Evolutionary conservation across 768 basidiomycete genomes (phyloP), one percentile per base, ranked within the genome.

Genomic region (Filobasidium floriforme): DNA sequence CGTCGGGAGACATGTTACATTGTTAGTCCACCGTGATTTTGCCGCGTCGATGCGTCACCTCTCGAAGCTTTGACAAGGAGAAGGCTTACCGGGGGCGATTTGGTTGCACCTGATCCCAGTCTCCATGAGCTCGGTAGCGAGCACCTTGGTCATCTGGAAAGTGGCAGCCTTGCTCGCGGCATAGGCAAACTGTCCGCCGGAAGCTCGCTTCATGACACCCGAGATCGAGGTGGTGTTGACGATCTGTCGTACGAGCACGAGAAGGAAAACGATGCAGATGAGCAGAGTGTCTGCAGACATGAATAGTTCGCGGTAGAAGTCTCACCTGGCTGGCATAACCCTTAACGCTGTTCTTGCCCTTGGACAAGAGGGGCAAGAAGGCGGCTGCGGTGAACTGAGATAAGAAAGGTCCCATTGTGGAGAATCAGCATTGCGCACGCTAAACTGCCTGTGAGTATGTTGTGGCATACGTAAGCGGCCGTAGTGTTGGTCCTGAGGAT

Each of bases 31-130:
- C n/a, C n/a, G n/a, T n/a, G n/a, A n/a, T n/a, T n/a, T n/a, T n/a
- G n/a, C n/a, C n/a, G n/a, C n/a, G 22, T 60, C 41, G 19, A 61
- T 15, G 49, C 15, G 1, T 66, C 11, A 28, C 28, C 49, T n/a
- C n/a, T n/a, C n/a, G n/a, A 11, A 54, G 52, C n/a, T n/a, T n/a
- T n/a, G n/a, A 2, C 11, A 32, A n/a, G 12, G 12, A 19, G 32
- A 37, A 37, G 9, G 32, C 32, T 37, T 9, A 37, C 32, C 32
- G 9, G 32, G 22, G 49, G 73, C 73, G 55, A 75, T 70, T 61
- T 75, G 72, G 66, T 75, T 75, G 28, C 72, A 69, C 57, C 74
- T 62, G 44, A 75, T 73, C 44, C 69, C 73, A 14, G 72, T 60
- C 44, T 66, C 68, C 40, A 70, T 28, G 46, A 71, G 70, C 52